Conservation (phyloP, 116 monocot genomes). For the Posidonia oceanica region DNA sequence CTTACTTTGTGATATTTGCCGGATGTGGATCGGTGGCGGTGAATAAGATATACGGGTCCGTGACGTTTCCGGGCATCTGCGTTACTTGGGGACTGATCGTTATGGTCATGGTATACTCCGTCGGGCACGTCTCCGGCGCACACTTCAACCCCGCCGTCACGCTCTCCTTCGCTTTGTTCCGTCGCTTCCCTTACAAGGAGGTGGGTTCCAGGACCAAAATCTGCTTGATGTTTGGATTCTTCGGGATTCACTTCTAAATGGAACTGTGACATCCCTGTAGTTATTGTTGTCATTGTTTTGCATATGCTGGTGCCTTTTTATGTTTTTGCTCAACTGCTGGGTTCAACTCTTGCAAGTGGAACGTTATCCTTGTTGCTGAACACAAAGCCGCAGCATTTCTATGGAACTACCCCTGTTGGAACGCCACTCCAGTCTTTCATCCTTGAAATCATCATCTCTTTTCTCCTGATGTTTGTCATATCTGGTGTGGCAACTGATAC, state of each 20-base stretch:
- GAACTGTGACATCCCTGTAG: neutral
- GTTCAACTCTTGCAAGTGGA: constrained; percentile 17
- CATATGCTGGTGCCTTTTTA: constrained; percentile 30
- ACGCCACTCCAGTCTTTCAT: constrained; percentile 22
- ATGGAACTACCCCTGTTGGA: constrained; percentile 22
- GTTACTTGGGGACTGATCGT: constrained; percentile 42
- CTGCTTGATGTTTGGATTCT: too few relatives aligned
- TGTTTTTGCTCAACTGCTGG: constrained; percentile 20
- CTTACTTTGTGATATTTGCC: constrained; percentile 49
- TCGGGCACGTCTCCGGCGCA: constrained; percentile 60
- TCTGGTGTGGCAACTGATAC: constrained; percentile 26
- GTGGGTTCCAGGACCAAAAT: neutral
- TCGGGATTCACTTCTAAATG: too few relatives aligned
- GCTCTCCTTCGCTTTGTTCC: constrained; percentile 32
- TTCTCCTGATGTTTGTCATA: constrained; percentile 39
- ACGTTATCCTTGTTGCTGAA: constrained; percentile 10
- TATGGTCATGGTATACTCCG: constrained; percentile 53
- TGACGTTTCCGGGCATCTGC: constrained; percentile 50
- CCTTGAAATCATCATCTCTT: constrained; percentile 26
- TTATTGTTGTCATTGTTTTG: neutral
- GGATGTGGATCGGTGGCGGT: constrained; percentile 50
- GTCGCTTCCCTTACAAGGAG: constrained; percentile 42
- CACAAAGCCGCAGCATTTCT: constrained; percentile 14
- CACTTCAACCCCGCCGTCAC: constrained; percentile 74
- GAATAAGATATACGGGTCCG: constrained; percentile 29